These are phyloP conservation scores for Pythium phragmitis DNA, from an alignment of 352 stramenopile species.

Conservation along the genomic window DNA sequence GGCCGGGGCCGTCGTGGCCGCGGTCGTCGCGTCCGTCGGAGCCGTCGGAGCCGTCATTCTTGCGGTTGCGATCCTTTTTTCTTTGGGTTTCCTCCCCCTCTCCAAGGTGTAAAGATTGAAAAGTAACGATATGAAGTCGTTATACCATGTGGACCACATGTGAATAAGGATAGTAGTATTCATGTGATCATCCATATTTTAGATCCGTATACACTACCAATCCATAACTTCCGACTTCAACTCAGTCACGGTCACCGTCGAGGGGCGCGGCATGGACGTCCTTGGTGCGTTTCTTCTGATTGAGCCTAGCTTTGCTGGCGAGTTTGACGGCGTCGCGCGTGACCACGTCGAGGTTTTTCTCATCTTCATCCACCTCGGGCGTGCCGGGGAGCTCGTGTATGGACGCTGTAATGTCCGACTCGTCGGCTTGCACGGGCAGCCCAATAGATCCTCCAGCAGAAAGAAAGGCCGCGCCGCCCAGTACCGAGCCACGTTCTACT, in stretches of 20 bases:
- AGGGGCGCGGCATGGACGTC: constrained; percentile 5
- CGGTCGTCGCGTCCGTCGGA: constrained; percentile 3
- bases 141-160: constrained; percentile 19
- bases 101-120: constrained; percentile 26
- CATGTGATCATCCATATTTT: constrained; percentile 1
- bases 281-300: constrained; percentile 46
- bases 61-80: constrained; percentile 21
- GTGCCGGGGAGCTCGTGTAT: constrained; percentile 24
- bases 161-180: background rate
- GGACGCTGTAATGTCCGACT: constrained; percentile 3
- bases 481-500: constrained; percentile 12
- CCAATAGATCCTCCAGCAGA: background rate
- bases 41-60: constrained; percentile 17
- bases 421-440: background rate
- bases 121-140: constrained; percentile 28
- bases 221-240: constrained; percentile 1
- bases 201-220: background rate
- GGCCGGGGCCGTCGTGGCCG: constrained; percentile 7
- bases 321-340: constrained; percentile 71
- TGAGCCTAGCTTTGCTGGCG: constrained; percentile 55
- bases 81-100: constrained; percentile 3
- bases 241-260: constrained; percentile 11
- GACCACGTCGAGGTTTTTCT: constrained; percentile 40
- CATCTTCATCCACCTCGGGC: constrained; percentile 35
- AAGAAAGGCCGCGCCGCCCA: constrained; percentile 6